Evolutionary conservation across 2,329 filamentous ascomycete genomes (phyloP).

Genomic region (Gyromitra esculenta): DNA sequence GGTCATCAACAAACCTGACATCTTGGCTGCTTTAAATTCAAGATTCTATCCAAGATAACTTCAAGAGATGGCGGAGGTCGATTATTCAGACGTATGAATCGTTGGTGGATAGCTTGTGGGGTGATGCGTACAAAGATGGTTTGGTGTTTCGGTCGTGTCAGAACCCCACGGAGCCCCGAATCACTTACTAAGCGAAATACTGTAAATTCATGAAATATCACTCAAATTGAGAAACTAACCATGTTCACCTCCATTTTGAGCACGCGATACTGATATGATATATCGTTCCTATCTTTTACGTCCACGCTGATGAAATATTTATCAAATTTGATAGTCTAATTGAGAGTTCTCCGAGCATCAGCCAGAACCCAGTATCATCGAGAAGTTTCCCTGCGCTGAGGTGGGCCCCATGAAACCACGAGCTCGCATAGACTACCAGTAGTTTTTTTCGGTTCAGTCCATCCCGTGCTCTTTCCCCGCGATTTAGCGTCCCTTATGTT

Average conservation of each 20-base stretch:
- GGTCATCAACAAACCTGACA: slow-evolving; percentile 60
- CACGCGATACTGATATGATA: background rate
- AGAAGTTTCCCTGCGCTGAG: slow-evolving; percentile 17
- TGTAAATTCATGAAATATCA: slow-evolving; percentile 17
- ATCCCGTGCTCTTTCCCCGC: background rate
- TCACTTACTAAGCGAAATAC: slow-evolving; percentile 42
- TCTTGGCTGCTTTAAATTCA: slow-evolving; percentile 56
- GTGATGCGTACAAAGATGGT: slow-evolving; percentile 38
- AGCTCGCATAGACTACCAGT: slow-evolving; percentile 14
- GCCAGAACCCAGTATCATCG: background rate
- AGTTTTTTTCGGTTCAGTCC: background rate
- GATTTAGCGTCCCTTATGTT: slow-evolving; percentile 4
- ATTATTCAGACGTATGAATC: slow-evolving; percentile 33
- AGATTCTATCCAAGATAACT: slow-evolving; percentile 21
- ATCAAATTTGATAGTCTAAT: background rate
- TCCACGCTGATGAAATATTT: background rate
- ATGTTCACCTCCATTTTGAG: background rate
- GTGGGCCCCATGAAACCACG: slow-evolving; percentile 17
- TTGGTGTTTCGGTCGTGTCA: slow-evolving; percentile 29
- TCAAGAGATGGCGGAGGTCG: slow-evolving; percentile 17
- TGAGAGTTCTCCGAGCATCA: background rate
- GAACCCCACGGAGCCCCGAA: slow-evolving; percentile 35
- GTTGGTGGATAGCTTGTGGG: slow-evolving; percentile 33
- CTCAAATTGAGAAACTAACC: slow-evolving; percentile 9
- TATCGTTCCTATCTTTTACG: slow-evolving; percentile 2